A percentile compares a stretch with the other conserved stretches of the same genome.
Evolutionary conservation across 345 rosid species (phyloP).

Genomic region (Clausena lansium): DNA sequence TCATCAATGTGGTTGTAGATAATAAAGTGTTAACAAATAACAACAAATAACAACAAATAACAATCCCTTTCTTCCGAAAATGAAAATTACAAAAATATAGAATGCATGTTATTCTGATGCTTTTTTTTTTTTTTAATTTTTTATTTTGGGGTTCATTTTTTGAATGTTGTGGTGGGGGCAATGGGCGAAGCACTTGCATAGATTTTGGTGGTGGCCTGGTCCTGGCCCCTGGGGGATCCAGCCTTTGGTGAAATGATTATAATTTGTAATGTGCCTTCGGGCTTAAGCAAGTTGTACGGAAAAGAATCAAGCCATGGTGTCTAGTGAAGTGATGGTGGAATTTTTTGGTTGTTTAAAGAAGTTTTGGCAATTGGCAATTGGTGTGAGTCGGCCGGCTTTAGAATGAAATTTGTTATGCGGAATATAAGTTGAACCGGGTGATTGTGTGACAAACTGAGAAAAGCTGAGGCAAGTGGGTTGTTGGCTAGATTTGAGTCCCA

Average conservation of each 20-base stretch:
- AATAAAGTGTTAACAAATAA: slow-evolving; percentile 14
- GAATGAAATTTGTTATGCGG: background rate
- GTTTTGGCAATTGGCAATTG: background rate
- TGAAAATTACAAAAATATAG: background rate
- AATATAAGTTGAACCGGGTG: background rate
- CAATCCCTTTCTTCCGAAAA: background rate
- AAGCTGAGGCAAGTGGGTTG: background rate
- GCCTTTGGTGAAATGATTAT: background rate
- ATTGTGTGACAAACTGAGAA: background rate
- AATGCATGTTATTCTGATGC: background rate
- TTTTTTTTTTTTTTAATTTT: background rate
- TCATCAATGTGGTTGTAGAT: slow-evolving; percentile 25
- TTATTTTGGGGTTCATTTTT: background rate
- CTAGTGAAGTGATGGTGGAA: background rate
- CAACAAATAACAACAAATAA: slow-evolving; percentile 13
- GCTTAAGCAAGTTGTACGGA: background rate
- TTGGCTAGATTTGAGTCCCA: background rate
- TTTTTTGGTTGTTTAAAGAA: background rate
- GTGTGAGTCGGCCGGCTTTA: background rate
- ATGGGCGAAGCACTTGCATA: background rate
- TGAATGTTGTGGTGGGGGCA: background rate
- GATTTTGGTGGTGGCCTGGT: slow-evolving; percentile 13
- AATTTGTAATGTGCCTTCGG: no score
- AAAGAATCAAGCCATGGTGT: background rate
- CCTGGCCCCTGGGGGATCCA: no score